Evolutionary conservation across 2,329 filamentous ascomycete genomes (phyloP).

Genomic region (Thermoascus crustaceus): DNA sequence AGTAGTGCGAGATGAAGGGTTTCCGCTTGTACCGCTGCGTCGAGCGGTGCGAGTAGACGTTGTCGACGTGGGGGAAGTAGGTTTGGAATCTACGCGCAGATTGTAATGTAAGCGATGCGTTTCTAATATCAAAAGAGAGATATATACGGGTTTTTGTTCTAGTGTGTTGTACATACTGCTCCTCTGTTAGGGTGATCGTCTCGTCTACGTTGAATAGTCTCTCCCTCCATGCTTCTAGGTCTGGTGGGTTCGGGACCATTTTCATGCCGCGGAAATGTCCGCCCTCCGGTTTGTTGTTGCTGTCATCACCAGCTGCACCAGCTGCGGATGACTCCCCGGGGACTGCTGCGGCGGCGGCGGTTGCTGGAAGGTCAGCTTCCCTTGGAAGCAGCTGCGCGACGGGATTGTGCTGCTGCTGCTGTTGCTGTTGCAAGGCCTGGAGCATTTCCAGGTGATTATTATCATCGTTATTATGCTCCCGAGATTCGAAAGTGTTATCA

Average conservation of each 20-base stretch:
- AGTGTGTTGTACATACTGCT: constrained; percentile 49
- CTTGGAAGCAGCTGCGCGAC: constrained; percentile 17
- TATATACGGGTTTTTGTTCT: constrained; percentile 1
- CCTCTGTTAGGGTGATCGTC: constrained; percentile 61
- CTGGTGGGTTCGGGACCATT: constrained; percentile 57
- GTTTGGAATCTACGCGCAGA: constrained; percentile 55
- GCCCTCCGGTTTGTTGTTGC: no score
- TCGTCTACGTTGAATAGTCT: constrained; percentile 69
- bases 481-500: no score
- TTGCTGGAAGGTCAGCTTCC: constrained; percentile 15
- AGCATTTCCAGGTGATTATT: constrained; percentile 15
- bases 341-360: constrained; percentile 6
- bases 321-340: no score
- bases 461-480: no score
- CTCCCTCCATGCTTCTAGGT: constrained; percentile 61
- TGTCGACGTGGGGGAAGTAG: constrained; percentile 77
- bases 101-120: constrained; percentile 4
- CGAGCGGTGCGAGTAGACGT: constrained; percentile 75
- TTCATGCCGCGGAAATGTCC: constrained; percentile 34
- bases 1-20: constrained; percentile 75
- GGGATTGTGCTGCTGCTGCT: constrained; percentile 14
- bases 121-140: constrained; percentile 2
- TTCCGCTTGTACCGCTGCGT: constrained; percentile 75
- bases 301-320: no score
- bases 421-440: constrained; percentile 11